phyloP scores from a whole-genome alignment of 2,329 filamentous ascomycete species.

The Fusarium begoniae region DNA sequence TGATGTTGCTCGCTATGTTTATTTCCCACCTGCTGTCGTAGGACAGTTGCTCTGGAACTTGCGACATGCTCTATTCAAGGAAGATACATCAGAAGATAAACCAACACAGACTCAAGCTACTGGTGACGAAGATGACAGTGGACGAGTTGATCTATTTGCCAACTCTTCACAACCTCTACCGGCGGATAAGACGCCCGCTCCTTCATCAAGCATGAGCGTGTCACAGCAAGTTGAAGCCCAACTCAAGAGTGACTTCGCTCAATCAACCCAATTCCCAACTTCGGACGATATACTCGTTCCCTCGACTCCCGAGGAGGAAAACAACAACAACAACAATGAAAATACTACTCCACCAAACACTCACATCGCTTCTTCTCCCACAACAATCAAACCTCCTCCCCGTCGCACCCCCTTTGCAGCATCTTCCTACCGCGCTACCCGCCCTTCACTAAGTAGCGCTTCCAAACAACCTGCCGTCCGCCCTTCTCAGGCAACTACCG shows the following conservation, averaged over 20 bases:
- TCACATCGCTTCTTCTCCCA: constrained; percentile 11
- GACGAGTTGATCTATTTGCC: constrained; percentile 32
- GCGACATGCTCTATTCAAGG: constrained; percentile 57
- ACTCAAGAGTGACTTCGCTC: constrained; percentile 56
- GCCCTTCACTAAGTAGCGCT: constrained; percentile 22
- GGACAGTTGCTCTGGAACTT: constrained; percentile 68
- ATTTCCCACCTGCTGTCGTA: constrained; percentile 65
- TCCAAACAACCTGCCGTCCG: constrained; percentile 24
- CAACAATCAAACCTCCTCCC: constrained; percentile 32
- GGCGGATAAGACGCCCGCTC: constrained; percentile 19
- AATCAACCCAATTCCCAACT: constrained; percentile 49
- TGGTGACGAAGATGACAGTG: constrained; percentile 20
- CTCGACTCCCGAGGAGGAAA: constrained; percentile 44
- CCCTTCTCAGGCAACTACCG: constrained; percentile 51
- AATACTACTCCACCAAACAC: constrained; percentile 25
- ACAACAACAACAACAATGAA: constrained; percentile 4
- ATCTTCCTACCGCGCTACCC: constrained; percentile 31
- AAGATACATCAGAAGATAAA: constrained; percentile 37
- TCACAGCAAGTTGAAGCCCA: constrained; percentile 64
- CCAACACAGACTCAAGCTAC: constrained; percentile 15
- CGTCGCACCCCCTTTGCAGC: constrained; percentile 16
- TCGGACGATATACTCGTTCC: constrained; percentile 48
- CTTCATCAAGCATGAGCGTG: constrained; percentile 48
- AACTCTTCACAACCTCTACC: constrained; percentile 31
- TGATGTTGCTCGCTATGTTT: constrained; percentile 61